Evolutionary conservation across 2,329 filamentous ascomycete genomes (phyloP).

Genomic region (Decorospora gaudefroyi): DNA sequence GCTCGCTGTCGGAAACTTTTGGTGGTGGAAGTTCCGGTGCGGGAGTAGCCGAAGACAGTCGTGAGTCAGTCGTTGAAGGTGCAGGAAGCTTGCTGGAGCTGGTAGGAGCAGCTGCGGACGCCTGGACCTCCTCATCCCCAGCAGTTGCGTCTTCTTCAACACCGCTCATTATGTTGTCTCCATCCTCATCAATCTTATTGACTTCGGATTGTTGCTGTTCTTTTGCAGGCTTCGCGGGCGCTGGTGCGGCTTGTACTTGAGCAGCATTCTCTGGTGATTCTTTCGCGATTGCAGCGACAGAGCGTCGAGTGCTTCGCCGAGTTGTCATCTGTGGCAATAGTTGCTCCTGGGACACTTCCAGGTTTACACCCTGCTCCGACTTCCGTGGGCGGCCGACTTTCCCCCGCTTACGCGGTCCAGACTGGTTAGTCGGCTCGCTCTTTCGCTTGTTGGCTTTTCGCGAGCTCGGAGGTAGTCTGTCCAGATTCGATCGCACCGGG

Average conservation of each 20-base stretch:
- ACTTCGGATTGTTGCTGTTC: neutral
- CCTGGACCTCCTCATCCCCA: neutral
- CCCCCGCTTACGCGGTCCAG: constrained; percentile 17
- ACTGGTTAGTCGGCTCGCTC: constrained; percentile 13
- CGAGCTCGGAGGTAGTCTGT: constrained; percentile 24
- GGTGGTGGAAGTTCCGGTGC: neutral
- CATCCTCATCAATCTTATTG: neutral
- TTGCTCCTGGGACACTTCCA: neutral
- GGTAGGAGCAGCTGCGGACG: neutral
- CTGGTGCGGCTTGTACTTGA: too few relatives aligned
- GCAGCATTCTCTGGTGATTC: too few relatives aligned
- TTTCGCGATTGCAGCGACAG: constrained; percentile 7
- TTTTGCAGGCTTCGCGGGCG: too few relatives aligned
- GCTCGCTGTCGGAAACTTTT: neutral
- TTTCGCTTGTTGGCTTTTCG: constrained; percentile 23
- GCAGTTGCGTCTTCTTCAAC: neutral
- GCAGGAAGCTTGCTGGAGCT: neutral
- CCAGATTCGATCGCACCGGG: constrained; percentile 25
- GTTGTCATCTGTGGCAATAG: constrained; percentile 13
- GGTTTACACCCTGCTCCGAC: constrained; percentile 8
- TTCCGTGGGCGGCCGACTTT: constrained; percentile 23
- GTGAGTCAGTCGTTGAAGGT: neutral
- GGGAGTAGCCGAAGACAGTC: too few relatives aligned
- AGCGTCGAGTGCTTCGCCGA: constrained; percentile 21
- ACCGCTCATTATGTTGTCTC: neutral